A percentile compares a stretch with the other conserved stretches of the same genome.
Conservation (phyloP, 139 green algal genomes). For the Asterochloris sp. region DNA sequence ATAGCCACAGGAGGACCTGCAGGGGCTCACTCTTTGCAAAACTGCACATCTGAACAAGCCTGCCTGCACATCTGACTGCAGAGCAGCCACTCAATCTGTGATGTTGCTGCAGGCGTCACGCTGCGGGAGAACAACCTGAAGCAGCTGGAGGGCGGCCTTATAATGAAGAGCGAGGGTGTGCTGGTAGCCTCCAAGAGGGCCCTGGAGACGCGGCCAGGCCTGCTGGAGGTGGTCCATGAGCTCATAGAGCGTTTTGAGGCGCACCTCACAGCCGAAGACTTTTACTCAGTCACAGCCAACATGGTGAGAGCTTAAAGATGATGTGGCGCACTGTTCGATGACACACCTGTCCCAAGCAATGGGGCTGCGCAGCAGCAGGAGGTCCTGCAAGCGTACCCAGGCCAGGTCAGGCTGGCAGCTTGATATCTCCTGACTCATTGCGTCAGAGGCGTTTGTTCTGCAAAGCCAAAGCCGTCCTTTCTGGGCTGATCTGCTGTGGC, state of each 20-base stretch:
- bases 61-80: too few relatives aligned
- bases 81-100: too few relatives aligned
- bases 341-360: slow-evolving; percentile 24
- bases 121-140: slow-evolving; percentile 98
- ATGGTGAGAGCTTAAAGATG: slow-evolving; percentile 41
- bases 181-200: slow-evolving; percentile 80
- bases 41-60: too few relatives aligned
- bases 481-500: too few relatives aligned
- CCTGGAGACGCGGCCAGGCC: slow-evolving; percentile 57
- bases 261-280: slow-evolving; percentile 21
- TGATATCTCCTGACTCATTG: background rate
- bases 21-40: too few relatives aligned
- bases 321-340: too few relatives aligned
- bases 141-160: slow-evolving; percentile 74
- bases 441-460: background rate
- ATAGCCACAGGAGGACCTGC: too few relatives aligned
- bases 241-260: slow-evolving; percentile 93
- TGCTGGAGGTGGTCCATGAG: slow-evolving; percentile 78
- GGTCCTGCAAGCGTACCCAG: slow-evolving; percentile 44
- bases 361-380: slow-evolving; percentile 68
- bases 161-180: slow-evolving; percentile 81
- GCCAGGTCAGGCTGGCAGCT: slow-evolving; percentile 50
- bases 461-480: too few relatives aligned
- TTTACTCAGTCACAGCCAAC: slow-evolving; percentile 79
- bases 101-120: slow-evolving; percentile 76